Conservation (phyloP, 1,284 basidiomycete genomes). For the Irpex sp. region DNA sequence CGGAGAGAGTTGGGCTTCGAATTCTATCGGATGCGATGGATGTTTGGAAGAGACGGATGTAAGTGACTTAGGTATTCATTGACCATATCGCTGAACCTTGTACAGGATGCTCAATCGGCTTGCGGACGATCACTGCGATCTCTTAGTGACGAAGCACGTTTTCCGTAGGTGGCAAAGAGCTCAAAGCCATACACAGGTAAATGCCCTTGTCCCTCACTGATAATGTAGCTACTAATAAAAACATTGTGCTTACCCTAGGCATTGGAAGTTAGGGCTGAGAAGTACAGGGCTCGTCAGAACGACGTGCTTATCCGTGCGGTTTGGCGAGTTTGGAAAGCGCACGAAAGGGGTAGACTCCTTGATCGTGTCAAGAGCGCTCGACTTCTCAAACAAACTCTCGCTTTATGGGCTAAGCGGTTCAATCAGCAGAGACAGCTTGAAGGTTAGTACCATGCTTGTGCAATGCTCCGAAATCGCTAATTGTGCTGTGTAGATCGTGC, state of each 20-base stretch:
- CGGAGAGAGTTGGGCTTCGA: constrained; percentile 40
- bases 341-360: constrained; percentile 61
- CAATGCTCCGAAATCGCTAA: neutral
- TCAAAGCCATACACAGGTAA: constrained; percentile 46
- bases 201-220: constrained; percentile 17
- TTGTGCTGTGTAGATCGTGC: constrained; percentile 40
- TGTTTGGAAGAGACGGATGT: constrained; percentile 58
- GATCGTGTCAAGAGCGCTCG: constrained; percentile 49
- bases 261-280: constrained; percentile 52
- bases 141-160: constrained; percentile 39
- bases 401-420: constrained; percentile 51
- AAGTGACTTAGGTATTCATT: constrained; percentile 23
- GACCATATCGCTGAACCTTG: neutral
- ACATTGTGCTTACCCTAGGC: constrained; percentile 25
- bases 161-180: constrained; percentile 56
- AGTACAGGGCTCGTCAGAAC: constrained; percentile 59
- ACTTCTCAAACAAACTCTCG: constrained; percentile 44
- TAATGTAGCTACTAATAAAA: neutral
- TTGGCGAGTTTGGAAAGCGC: constrained; percentile 69
- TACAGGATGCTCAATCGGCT: constrained; percentile 39
- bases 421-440: constrained; percentile 37
- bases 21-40: constrained; percentile 44
- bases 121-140: constrained; percentile 43
- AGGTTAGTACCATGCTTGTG: constrained; percentile 33
- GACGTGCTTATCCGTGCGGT: constrained; percentile 61